phyloP scores from a whole-genome alignment of 2,329 filamentous ascomycete genomes.

The Pyrenophora graminea region DNA sequence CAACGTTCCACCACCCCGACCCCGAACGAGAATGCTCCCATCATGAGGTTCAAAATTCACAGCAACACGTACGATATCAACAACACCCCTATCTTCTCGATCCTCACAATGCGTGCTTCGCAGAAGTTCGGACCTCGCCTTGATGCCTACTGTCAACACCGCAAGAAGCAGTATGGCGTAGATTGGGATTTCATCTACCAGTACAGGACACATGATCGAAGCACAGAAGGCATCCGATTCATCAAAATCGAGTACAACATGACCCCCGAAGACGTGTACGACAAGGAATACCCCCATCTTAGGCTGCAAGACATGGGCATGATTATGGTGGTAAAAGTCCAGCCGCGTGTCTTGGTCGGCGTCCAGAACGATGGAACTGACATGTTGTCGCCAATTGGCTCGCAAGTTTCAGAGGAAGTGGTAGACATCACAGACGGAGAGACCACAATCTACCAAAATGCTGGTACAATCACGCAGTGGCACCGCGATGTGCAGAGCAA shows the following conservation, averaged over 20 bases:
- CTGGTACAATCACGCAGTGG: background rate
- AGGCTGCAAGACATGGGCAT: slow-evolving; percentile 15
- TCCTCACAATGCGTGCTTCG: slow-evolving; percentile 13
- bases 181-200: slow-evolving; percentile 20
- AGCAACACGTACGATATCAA: slow-evolving; percentile 20
- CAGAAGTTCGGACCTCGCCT: slow-evolving; percentile 19
- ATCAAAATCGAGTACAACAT: slow-evolving; percentile 18
- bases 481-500: background rate
- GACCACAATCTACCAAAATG: slow-evolving; percentile 5
- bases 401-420: background rate
- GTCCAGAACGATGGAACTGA: background rate
- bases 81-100: slow-evolving; percentile 14
- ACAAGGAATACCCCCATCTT: slow-evolving; percentile 6
- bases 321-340: slow-evolving; percentile 15
- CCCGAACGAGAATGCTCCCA: background rate
- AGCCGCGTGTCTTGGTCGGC: background rate
- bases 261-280: slow-evolving; percentile 13
- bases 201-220: slow-evolving; percentile 1
- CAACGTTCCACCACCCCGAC: background rate
- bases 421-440: slow-evolving; percentile 8
- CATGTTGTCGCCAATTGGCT: background rate
- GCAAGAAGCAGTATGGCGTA: slow-evolving; percentile 14
- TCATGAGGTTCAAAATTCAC: slow-evolving; percentile 12
- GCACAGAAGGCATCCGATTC: background rate
- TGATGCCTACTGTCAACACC: slow-evolving; percentile 17